Evolutionary conservation across 345 rosid species (phyloP), one percentile per base, ranked within the genome.

Genomic region (Aethionema arabicum): DNA sequence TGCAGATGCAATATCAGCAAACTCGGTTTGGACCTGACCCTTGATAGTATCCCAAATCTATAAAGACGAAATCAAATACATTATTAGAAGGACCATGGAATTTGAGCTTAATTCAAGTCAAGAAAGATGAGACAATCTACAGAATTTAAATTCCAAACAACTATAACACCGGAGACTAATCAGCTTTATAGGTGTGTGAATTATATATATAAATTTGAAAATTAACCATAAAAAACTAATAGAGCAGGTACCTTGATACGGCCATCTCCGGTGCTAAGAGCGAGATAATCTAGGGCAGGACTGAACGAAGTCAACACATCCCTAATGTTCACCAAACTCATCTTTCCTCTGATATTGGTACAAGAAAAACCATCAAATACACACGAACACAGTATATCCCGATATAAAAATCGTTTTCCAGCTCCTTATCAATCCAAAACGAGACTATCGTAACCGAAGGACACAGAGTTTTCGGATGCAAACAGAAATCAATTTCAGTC

Each of bases 221-320:
- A 8, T 35, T 11, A 60, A 38, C 12, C 12, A n/a, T 5, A 16
- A 9, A 12, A 41, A 15, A 49, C 8, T 32, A 42, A 40, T 30
- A 54, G 3, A 32, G 9, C 32, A 30, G 33, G 37, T 61, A 73
- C 97, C 95, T 90, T 90, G 57, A 90, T 80, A 65, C 97, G 79
- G 60, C 95, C 97, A 76, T 86, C 95, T 11, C 97, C 97, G 0
- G 91, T 73, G 70, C 84, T 76, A 68, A 90, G 70, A 32, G 97
- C 97, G 6, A 90, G 81, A 67, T 86, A 85, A 56, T 90, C 91
- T 44, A 87, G 53, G 0, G 85, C 68, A 15, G 95, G 97, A 57
- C 97, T 90, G 59, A 83, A 86, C 33, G 88, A 77, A 13, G 95
- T 87, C 76, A 90, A 74, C 5, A 90, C 67, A 69, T 83, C 96